Conservation (phyloP, 441 rosid genomes). For the Euphorbia corollata region DNA sequence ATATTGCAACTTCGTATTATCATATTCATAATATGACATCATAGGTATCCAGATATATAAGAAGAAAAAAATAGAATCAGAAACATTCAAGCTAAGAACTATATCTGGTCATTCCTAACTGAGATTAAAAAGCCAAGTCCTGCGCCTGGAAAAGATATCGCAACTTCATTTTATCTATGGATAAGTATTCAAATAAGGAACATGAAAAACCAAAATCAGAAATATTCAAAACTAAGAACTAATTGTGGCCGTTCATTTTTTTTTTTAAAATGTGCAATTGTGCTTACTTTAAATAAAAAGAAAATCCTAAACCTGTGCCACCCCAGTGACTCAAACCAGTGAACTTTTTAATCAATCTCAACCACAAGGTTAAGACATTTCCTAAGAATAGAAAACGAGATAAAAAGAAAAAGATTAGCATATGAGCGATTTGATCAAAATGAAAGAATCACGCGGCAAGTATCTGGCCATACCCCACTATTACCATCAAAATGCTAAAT, state of each 20-base stretch:
- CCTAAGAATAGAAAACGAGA: background rate
- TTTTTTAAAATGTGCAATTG: too few species aligned
- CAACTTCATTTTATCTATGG: background rate
- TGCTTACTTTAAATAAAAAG: too few species aligned
- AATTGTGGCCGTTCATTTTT: too few species aligned
- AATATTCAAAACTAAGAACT: too few species aligned
- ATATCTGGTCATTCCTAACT: background rate
- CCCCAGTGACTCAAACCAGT: too few species aligned
- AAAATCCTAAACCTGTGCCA: too few species aligned
- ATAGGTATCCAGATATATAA: background rate
- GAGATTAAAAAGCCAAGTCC: background rate
- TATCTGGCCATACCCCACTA: background rate
- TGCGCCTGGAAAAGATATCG: background rate
- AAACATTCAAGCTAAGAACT: background rate
- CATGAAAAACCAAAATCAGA: background rate
- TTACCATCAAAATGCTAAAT: background rate
- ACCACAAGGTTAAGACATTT: too few species aligned
- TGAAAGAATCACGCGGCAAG: background rate
- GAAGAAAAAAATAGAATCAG: background rate
- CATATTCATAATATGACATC: background rate
- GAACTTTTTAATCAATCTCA: too few species aligned
- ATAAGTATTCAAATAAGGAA: background rate
- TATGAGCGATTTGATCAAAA: slow-evolving; percentile 6
- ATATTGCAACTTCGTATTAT: slow-evolving; percentile 16
- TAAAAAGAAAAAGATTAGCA: background rate